A percentile compares a stretch with the other conserved stretches of the same genome.
Evolutionary conservation across 805 yeast genomes (phyloP).

Genomic region (Lachancea sp.): DNA sequence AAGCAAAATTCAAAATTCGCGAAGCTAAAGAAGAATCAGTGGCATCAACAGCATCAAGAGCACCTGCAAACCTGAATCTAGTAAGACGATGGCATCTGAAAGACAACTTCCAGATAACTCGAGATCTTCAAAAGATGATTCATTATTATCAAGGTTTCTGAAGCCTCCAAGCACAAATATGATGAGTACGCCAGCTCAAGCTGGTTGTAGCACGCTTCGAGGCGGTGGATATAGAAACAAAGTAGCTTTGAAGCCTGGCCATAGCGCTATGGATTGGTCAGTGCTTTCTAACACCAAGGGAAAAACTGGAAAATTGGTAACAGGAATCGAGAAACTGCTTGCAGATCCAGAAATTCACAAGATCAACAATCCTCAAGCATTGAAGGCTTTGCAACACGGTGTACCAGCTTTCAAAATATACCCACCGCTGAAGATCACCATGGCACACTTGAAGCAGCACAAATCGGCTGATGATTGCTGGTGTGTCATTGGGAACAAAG

Average conservation of each 20-base stretch:
- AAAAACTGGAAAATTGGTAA: slow-evolving; percentile 15
- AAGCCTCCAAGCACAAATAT: slow-evolving; percentile 1
- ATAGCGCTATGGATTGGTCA: slow-evolving; percentile 31
- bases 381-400: slow-evolving; percentile 14
- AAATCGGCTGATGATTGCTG: slow-evolving; percentile 64
- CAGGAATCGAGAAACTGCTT: slow-evolving; percentile 15
- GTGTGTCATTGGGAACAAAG: slow-evolving; percentile 75
- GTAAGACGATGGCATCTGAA: background rate
- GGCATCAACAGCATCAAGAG: background rate
- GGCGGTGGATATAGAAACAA: slow-evolving; percentile 24
- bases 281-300: slow-evolving; percentile 16
- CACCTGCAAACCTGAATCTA: background rate
- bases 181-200: slow-evolving; percentile 8
- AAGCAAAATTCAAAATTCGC: too few species aligned
- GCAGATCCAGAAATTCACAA: slow-evolving; percentile 11
- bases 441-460: slow-evolving; percentile 56
- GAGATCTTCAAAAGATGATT: background rate
- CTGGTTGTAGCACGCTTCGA: slow-evolving; percentile 18
- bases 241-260: slow-evolving; percentile 34
- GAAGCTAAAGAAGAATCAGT: too few species aligned
- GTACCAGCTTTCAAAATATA: slow-evolving; percentile 18
- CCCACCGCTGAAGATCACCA: slow-evolving; percentile 48
- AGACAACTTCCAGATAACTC: background rate
- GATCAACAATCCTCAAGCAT: slow-evolving; percentile 15
- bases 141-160: background rate